Conservation (phyloP, 2,329 filamentous ascomycete genomes). For the Aspergillus pseudoglaucus region DNA sequence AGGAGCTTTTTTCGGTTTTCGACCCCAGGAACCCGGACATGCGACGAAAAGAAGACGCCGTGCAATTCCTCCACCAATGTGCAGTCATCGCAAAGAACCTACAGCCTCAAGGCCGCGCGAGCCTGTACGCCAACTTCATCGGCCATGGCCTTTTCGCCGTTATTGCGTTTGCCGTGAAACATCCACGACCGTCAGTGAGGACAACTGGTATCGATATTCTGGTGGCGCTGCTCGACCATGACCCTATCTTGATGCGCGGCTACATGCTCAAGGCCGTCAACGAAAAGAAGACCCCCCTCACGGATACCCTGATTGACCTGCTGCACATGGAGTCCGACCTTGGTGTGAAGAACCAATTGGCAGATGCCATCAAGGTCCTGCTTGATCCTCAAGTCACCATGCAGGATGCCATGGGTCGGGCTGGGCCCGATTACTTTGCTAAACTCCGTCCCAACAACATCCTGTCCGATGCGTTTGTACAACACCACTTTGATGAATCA, state of each 20-base stretch:
- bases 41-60: conserved; percentile 82
- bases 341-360: conserved; percentile 90
- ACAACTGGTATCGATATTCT: conserved; percentile 92
- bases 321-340: conserved; percentile 86
- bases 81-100: conserved; percentile 91
- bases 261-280: conserved; percentile 89
- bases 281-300: conserved; percentile 77
- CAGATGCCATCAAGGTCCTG: conserved; percentile 89
- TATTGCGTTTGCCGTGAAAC: conserved; percentile 84
- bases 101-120: conserved; percentile 72
- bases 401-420: conserved; percentile 53
- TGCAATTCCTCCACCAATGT: conserved; percentile 94
- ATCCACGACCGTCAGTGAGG: conserved; percentile 74
- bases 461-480: conserved; percentile 78
- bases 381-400: conserved; percentile 64
- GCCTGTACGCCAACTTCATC: conserved; percentile 85
- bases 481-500: conserved; percentile 82
- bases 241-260: conserved; percentile 85
- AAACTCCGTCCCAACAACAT: conserved; percentile 61
- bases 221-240: conserved; percentile 90
- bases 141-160: conserved; percentile 79
- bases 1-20: conserved; percentile 84
- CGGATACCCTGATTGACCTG: conserved; percentile 86
- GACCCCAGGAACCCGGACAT: conserved; percentile 56
- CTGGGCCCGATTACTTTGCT: conserved; percentile 61